Conservation (phyloP, 192 early-diverging fungal genomes). For the Backusella morwellensis region DNA sequence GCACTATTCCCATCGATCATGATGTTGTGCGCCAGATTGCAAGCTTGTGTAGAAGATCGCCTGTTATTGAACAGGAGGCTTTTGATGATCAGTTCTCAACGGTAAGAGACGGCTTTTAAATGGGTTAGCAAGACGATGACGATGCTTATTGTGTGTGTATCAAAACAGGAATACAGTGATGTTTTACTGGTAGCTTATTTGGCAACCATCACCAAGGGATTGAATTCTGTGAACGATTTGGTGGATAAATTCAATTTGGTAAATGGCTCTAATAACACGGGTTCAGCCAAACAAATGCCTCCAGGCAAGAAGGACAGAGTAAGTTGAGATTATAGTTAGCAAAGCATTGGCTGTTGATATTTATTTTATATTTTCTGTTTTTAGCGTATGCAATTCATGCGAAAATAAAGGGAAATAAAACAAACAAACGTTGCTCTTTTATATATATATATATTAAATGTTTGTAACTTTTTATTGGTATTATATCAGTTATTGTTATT, state of each 20-base stretch:
- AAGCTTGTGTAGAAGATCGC: constrained; percentile 68
- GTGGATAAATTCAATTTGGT: constrained; percentile 55
- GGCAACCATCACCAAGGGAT: constrained; percentile 75
- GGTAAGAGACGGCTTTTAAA: constrained; percentile 31
- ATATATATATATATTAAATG: not conserved
- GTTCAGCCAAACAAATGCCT: not conserved
- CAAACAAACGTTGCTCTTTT: not conserved
- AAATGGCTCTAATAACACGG: not conserved
- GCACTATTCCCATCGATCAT: constrained; percentile 62
- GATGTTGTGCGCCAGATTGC: constrained; percentile 76
- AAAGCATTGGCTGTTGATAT: too few species aligned
- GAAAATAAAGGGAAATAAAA: not conserved
- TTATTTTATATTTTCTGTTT: not conserved
- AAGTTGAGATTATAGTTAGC: not conserved
- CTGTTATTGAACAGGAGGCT: constrained; percentile 60
- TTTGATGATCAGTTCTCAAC: constrained; percentile 73
- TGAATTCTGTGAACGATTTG: constrained; percentile 64
- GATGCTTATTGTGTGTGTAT: not conserved
- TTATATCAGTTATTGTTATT: not conserved
- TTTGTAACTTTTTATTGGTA: not conserved
- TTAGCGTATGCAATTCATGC: constrained; percentile 1
- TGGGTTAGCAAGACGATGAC: not conserved
- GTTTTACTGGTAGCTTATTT: constrained; percentile 74
- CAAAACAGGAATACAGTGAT: constrained; percentile 76
- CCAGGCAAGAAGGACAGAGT: not conserved